These are phyloP conservation scores for Metschnikowia borealis DNA, from an alignment of 805 yeast genomes.

Conservation along the genomic window DNA sequence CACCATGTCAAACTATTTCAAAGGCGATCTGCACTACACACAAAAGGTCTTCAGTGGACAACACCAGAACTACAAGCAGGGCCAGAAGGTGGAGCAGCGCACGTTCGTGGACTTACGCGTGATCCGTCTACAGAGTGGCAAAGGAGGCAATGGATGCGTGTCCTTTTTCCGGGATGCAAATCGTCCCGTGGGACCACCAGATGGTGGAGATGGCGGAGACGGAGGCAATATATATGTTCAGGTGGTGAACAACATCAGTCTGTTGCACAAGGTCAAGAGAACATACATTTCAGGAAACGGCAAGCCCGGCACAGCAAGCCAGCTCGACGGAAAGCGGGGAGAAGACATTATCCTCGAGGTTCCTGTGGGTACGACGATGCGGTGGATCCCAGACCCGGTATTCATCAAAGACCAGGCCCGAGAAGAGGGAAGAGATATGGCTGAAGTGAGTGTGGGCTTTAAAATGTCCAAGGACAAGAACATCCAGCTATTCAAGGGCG, in stretches of 20 bases:
- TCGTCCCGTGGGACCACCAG: conserved; percentile 86
- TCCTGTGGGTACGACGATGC: conserved; percentile 85
- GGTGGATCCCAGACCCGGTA: conserved; percentile 79
- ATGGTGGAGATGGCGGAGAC: conserved; percentile 97
- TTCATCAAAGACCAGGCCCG: conserved; percentile 32
- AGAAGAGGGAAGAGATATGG: conserved; percentile 18
- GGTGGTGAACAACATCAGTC: conserved; percentile 67
- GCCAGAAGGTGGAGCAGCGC: conserved; percentile 32
- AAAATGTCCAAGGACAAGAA: conserved; percentile 22
- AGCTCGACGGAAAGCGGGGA: conserved; percentile 84
- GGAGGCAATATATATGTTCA: conserved; percentile 87
- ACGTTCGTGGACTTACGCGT: conserved; percentile 50
- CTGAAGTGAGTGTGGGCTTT: conserved; percentile 11
- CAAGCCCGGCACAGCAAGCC: conserved; percentile 63
- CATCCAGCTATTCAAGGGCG: conserved; percentile 59
- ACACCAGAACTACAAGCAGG: conserved; percentile 24
- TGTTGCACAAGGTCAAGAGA: conserved; percentile 65
- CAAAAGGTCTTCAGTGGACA: conserved; percentile 37
- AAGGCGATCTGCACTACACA: conserved; percentile 38
- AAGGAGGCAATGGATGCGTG: conserved; percentile 84
- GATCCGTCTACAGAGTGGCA: conserved; percentile 66
- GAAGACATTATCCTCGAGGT: conserved; percentile 75
- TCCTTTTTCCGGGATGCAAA: conserved; percentile 87
- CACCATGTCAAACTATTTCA: conserved; percentile 34
- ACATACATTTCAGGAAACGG: conserved; percentile 75